These are phyloP conservation scores for Brasilioporus rufonigricans DNA, from an alignment of 768 basidiomycete species.

Conservation along the genomic window DNA sequence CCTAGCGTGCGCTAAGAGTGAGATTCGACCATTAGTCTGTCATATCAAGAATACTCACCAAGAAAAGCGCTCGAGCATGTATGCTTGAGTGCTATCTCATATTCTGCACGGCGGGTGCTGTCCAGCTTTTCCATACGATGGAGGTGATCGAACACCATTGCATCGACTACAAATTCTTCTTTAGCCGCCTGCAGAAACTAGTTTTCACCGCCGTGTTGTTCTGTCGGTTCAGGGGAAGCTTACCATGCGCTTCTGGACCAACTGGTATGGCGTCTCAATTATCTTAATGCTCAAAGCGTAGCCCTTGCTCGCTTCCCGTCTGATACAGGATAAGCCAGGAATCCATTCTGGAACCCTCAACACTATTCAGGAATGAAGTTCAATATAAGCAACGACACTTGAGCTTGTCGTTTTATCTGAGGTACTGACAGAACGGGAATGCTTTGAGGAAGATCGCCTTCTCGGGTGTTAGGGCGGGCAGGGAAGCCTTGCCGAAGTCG, in stretches of 20 bases:
- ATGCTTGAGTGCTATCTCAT: background rate
- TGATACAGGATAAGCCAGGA: background rate
- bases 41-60: background rate
- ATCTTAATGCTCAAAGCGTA: background rate
- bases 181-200: background rate
- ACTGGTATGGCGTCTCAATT: background rate
- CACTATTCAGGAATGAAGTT: background rate
- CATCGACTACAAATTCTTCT: background rate
- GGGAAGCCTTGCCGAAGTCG: background rate
- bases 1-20: background rate
- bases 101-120: background rate
- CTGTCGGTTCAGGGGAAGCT: background rate
- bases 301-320: background rate
- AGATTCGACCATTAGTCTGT: background rate
- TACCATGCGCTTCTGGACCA: background rate
- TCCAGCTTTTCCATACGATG: background rate
- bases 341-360: background rate
- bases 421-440: background rate
- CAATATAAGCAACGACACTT: background rate
- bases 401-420: no score
- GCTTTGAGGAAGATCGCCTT: constrained; percentile 7
- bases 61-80: background rate
- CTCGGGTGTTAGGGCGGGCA: constrained; percentile 6
- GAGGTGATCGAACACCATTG: background rate
- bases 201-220: background rate